Conservation (phyloP, 2,329 filamentous ascomycete species). For the Aspergillus hortae region DNA sequence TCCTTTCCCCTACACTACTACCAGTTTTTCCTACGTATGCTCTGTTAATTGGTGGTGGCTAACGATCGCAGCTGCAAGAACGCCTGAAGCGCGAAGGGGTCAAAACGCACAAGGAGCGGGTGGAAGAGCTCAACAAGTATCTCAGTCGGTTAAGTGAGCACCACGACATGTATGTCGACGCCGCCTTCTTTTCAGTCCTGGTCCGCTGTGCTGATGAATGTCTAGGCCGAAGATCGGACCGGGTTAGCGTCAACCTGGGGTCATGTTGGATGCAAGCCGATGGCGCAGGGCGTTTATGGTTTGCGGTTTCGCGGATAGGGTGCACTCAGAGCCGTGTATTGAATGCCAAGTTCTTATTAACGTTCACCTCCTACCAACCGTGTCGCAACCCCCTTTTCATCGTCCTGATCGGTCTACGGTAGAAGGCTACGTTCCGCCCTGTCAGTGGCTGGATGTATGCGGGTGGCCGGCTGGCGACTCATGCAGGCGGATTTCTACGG, state of each 20-base stretch:
- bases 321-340: not conserved
- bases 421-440: constrained; percentile 15
- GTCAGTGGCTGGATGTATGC: constrained; percentile 12
- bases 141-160: constrained; percentile 90
- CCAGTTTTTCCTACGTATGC: not conserved
- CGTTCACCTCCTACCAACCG: too few relatives aligned
- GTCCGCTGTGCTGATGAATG: not conserved
- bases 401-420: too few relatives aligned
- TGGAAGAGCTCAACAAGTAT: constrained; percentile 94
- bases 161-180: constrained; percentile 76
- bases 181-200: not conserved
- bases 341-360: not conserved
- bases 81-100: constrained; percentile 77
- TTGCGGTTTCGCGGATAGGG: not conserved
- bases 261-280: constrained; percentile 1
- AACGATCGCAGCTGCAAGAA: constrained; percentile 66
- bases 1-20: constrained; percentile 4
- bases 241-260: constrained; percentile 23
- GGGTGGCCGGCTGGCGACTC: constrained; percentile 2
- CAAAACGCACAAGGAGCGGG: constrained; percentile 95
- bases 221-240: constrained; percentile 40
- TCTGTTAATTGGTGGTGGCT: constrained; percentile 1
- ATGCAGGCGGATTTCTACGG: too few relatives aligned
- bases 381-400: too few relatives aligned
- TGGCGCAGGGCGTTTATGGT: not conserved